These are phyloP conservation scores for Alopecurus myosuroides DNA, from an alignment of 176 grass and related monocot genomes.

Conservation along the genomic window DNA sequence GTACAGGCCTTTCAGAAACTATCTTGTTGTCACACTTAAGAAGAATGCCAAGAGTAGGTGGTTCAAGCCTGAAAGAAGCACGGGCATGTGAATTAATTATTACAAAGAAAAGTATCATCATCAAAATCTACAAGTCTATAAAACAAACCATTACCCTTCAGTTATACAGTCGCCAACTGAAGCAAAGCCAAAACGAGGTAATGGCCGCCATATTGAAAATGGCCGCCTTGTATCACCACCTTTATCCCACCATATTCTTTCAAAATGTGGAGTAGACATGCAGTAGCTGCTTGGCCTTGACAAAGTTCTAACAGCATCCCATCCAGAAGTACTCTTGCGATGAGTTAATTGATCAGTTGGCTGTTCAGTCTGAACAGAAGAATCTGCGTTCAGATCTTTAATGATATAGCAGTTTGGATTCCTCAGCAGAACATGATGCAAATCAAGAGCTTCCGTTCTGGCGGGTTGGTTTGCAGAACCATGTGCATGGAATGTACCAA, in stretches of 20 bases:
- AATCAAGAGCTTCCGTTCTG: slow-evolving; percentile 52
- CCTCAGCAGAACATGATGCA: slow-evolving; percentile 83
- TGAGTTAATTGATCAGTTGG: slow-evolving; percentile 37
- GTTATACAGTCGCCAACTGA: slow-evolving; percentile 88
- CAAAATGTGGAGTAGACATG: slow-evolving; percentile 89
- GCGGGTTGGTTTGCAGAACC: slow-evolving; percentile 65
- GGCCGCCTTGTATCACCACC: slow-evolving; percentile 65
- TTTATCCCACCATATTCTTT: slow-evolving; percentile 99
- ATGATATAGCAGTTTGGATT: slow-evolving; percentile 61
- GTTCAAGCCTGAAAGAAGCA: slow-evolving; percentile 71
- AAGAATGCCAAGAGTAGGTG: slow-evolving; percentile 76
- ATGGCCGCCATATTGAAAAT: slow-evolving; percentile 91
- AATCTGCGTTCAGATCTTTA: slow-evolving; percentile 46
- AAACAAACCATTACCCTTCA: slow-evolving; percentile 66
- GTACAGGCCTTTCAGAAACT: slow-evolving; percentile 72
- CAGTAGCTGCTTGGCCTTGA: slow-evolving; percentile 76
- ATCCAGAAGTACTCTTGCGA: slow-evolving; percentile 48
- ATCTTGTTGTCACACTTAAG: slow-evolving; percentile 74
- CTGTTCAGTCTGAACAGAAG: slow-evolving; percentile 34
- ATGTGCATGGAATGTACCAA: slow-evolving; percentile 67
- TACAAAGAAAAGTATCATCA: background rate
- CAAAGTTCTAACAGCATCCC: slow-evolving; percentile 73
- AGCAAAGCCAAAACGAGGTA: slow-evolving; percentile 67
- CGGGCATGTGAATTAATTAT: slow-evolving; percentile 14
- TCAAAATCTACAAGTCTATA: background rate